phyloP scores from a whole-genome alignment of 1,284 basidiomycete genomes.

The Sporisorium iseilematis-ciliati region DNA sequence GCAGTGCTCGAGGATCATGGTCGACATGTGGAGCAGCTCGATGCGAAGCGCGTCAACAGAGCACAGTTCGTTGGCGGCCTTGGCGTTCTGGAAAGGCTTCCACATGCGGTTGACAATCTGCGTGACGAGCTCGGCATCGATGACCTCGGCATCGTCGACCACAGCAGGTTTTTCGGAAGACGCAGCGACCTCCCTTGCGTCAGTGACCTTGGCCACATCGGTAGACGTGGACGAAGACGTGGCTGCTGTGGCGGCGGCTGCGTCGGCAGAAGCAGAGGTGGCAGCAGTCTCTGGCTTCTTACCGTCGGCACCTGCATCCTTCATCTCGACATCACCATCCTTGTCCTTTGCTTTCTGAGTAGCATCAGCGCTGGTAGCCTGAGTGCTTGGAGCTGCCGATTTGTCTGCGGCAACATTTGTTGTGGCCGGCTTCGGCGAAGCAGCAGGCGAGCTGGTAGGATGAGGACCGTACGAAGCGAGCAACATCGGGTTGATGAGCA shows the following conservation, averaged over 20 bases:
- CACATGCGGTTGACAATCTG: conserved; percentile 82
- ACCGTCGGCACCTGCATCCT: conserved; percentile 20
- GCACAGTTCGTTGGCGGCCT: conserved; percentile 70
- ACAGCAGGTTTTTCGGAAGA: conserved; percentile 63
- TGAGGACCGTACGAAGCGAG: conserved; percentile 77
- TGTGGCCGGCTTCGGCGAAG: conserved; percentile 24
- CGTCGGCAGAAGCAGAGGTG: conserved; percentile 6
- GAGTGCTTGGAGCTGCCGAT: conserved; percentile 5
- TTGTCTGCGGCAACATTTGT: conserved; percentile 9
- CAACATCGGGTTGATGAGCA: conserved; percentile 89
- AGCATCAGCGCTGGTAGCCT: neutral
- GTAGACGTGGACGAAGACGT: neutral
- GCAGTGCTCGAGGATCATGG: conserved; percentile 87
- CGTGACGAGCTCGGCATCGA: conserved; percentile 80
- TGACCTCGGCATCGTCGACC: conserved; percentile 44
- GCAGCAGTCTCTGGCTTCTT: conserved; percentile 28
- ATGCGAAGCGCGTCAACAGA: conserved; percentile 86
- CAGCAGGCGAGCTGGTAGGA: conserved; percentile 23
- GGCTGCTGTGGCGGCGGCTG: neutral
- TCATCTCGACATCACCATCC: conserved; percentile 71
- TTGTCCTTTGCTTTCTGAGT: conserved; percentile 63
- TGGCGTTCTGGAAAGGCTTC: conserved; percentile 78
- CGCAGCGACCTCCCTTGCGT: conserved; percentile 62
- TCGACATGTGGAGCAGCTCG: conserved; percentile 91
- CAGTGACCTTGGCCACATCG: conserved; percentile 28